Evolutionary conservation across 148 eudicot species (phyloP).

Genomic region (Rhododendron kiyosumense): DNA sequence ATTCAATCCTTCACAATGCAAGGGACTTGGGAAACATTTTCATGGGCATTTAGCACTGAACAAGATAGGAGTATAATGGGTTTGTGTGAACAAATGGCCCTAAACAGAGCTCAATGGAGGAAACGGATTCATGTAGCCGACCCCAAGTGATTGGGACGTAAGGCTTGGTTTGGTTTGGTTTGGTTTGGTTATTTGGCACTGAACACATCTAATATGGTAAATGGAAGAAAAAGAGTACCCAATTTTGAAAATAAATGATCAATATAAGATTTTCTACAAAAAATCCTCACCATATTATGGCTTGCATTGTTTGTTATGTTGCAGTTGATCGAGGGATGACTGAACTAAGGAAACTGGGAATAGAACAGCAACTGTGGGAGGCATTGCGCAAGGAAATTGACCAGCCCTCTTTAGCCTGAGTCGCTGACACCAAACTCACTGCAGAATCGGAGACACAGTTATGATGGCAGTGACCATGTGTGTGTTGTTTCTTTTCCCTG

Average conservation of each 20-base stretch:
- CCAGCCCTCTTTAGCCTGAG: conserved; percentile 28
- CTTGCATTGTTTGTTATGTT: background rate
- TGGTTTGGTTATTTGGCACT: too few species aligned
- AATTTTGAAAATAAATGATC: background rate
- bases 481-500: background rate
- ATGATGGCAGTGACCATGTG: conserved; percentile 13
- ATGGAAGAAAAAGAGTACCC: background rate
- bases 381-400: conserved; percentile 84
- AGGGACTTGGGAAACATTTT: background rate
- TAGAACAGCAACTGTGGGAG: conserved; percentile 94
- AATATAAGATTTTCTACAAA: background rate
- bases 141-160: too few species aligned
- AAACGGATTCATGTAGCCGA: too few species aligned
- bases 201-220: background rate
- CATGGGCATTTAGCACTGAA: background rate
- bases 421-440: conserved; percentile 19
- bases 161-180: too few species aligned
- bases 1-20: background rate
- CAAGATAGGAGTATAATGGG: too few species aligned
- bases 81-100: too few species aligned
- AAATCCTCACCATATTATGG: background rate
- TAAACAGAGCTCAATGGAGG: too few species aligned
- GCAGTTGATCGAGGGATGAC: conserved; percentile 27
- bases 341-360: conserved; percentile 47
- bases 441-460: conserved; percentile 44